Base-by-base conservation (phyloP, 2,329 filamentous ascomycete genomes). In the Huntiella moniliformis region DNA sequence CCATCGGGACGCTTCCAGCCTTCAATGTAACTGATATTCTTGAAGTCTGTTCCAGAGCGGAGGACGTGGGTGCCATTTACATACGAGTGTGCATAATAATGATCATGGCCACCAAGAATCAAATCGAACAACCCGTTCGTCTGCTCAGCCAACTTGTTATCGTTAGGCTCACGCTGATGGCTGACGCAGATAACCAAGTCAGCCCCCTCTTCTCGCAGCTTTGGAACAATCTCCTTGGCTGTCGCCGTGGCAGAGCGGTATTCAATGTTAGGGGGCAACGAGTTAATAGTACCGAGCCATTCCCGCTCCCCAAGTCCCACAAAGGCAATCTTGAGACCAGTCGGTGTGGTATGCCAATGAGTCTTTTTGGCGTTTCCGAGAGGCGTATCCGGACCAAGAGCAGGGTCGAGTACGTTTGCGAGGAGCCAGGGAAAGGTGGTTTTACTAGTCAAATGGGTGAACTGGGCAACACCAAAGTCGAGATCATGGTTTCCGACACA, bases 401-500 rank as follows among this genome's bases (percentile, higher is more conserved):
- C 82, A 1, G 82, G 83, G 60, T 95, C 86, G 18, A 91, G 67
- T 6, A 93, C 79, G 59, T 94, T 94, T 52, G 85, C 85, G 12
- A 92, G 70, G 1, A 94, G 71, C 86, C 87, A 94, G 3, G 86
- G 86, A 54, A 94, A 94, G 16, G 70, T 71, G 63, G 85, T 92
- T 57, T 84, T 77, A 32, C 67, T 66, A 4, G 78, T 69, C 42
- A 94, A 66, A 55, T 85, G 69, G 47, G 74, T 68, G 58, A 87
- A 87, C 58, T 93, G 85, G 46, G 71, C 69, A 36, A 92, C 80
- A 10, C 86, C 87, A 61, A 94, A 94, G 63, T 94, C 87, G 45
- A 94, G 74, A 57, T 94, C 87, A 59, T 94, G 86, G 58, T 94
- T 94, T 72, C 85, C 85, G 42, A 92, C 69, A 58, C 82, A 87